Evolutionary conservation across 2,329 filamentous ascomycete species (phyloP).

Genomic region (Ceratocystis cubensis): DNA sequence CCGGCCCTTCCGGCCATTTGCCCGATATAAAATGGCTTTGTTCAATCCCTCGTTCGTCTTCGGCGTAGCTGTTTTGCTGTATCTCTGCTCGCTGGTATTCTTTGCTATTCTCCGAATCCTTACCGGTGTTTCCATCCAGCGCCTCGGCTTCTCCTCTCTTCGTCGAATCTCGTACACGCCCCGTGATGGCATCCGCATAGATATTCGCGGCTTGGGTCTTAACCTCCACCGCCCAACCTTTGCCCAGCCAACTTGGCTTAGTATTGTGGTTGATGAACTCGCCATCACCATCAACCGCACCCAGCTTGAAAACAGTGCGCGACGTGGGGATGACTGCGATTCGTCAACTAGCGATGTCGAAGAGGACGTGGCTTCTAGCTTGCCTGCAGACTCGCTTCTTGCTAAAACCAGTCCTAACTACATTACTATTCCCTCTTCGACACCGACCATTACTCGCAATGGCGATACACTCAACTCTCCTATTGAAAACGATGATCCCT

Average conservation of each 20-base stretch:
- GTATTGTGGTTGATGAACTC: conserved; percentile 74
- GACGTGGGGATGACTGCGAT: conserved; percentile 24
- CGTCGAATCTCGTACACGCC: conserved; percentile 83
- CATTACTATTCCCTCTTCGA: background rate
- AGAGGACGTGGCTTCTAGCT: conserved; percentile 6
- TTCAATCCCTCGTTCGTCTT: conserved; percentile 70
- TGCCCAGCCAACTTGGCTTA: conserved; percentile 92
- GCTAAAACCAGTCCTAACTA: background rate
- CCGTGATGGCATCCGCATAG: conserved; percentile 75
- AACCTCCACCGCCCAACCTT: conserved; percentile 89
- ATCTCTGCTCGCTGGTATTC: conserved; percentile 81
- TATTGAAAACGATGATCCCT: conserved; percentile 15
- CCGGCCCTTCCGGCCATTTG: background rate
- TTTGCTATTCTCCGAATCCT: conserved; percentile 87
- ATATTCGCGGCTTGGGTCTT: conserved; percentile 78
- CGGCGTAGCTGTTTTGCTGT: conserved; percentile 71
- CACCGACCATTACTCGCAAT: conserved; percentile 25
- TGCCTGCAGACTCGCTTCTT: background rate
- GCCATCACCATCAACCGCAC: conserved; percentile 70
- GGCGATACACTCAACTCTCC: conserved; percentile 23
- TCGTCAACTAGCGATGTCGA: conserved; percentile 13
- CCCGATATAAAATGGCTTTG: conserved; percentile 41
- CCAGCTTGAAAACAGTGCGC: conserved; percentile 36
- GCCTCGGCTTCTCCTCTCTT: conserved; percentile 83
- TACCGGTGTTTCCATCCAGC: conserved; percentile 90